Base-by-base conservation (phyloP, 2,329 filamentous ascomycete genomes). In the Ceratocystis cubensis region DNA sequence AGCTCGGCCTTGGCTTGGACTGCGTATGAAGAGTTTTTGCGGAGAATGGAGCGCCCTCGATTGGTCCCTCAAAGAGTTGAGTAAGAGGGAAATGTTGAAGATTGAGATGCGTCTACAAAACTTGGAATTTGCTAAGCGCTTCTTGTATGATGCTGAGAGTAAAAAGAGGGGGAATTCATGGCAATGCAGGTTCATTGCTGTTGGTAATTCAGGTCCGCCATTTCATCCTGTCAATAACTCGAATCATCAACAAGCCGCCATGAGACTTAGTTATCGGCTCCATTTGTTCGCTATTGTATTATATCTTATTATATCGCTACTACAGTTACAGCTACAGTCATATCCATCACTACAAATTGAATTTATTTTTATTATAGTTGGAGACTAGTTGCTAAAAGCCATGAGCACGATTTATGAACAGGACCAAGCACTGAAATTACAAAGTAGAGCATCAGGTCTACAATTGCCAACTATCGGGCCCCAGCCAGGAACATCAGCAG, bases 1-100 rank as follows among this genome's bases (percentile, higher is more conserved):
- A 96, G 92, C 75, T 93, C 88, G 64, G 94, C 94, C n/a, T 80
- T 97, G 71, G 93, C 93, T 6, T 99, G 94, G 94, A 97, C 93
- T 8, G 81, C 96, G 50, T 99, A 99, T 73, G 94, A 99, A 77
- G 93, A 96, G 75, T 76, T 96, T 71, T 88, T 97, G 69, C 80
- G 92, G 68, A 82, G 88, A 71, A 88, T 88, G 22, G 78, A 80
- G 70, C 69, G 69, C 13, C 65, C 65, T 30, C 45, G 56, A 28
- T 44, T 65, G 28, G 64, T 65, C 20, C 45, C 45, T 33, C 68
- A 65, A 20, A 67, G 57, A 44, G 61, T 67, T 45, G 64, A 68
- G 37, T 68, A 25, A 68, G 15, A 48, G 28, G 28, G 6, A 30
- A n/a, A 20, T 15, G 1, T 20, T 41, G 37, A 5, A 15, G 37